Base-by-base conservation (phyloP, 2,329 filamentous ascomycete species). In the Nigrograna mackinnonii region DNA sequence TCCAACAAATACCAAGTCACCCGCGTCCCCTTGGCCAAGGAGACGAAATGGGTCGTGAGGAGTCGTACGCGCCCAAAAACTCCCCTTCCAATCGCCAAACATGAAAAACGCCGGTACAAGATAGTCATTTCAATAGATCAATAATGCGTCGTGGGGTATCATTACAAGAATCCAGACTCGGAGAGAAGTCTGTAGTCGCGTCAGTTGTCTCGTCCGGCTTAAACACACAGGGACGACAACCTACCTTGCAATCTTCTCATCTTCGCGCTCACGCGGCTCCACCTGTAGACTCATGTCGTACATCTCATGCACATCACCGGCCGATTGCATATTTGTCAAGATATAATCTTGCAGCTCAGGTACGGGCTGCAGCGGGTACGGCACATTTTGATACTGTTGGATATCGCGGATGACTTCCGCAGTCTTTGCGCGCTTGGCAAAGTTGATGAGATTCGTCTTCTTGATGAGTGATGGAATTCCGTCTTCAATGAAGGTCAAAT, bases 231-330 rank as follows among this genome's bases (percentile, higher is more conserved):
- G n/a, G n/a, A n/a, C n/a, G n/a, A n/a, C n/a, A n/a, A n/a, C 54
- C 46, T 85, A 95, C 91, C 94, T 95, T 67, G 96, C 92, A 78
- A 99, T 97, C 80, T 97, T 97, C 75, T 99, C 94, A 66, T 99
- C 94, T 75, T 99, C 94, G 60, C 94, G 83, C 76, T 99, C 94
- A 61, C 94, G 83, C 50, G 94, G 94, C 69, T 99, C 94, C 47
- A 99, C 85, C 62, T 86, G 80, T 73, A 99, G 77, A 73, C 91
- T 96, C 79, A 91, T 91, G 71, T 97, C 91, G 76, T 97, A 99
- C 94, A 97, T 97, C 77, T 97, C 92, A 69, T 97, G 91, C 50
- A 99, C 94, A 68, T 97, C 92, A 39, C 91, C 89, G 4, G 94
- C 92, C 21, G 86, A 87, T 73, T 95, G 87, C 88, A 97, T 95